phyloP scores from a whole-genome alignment of 345 rosid species.

The Boechera retrofracta region DNA sequence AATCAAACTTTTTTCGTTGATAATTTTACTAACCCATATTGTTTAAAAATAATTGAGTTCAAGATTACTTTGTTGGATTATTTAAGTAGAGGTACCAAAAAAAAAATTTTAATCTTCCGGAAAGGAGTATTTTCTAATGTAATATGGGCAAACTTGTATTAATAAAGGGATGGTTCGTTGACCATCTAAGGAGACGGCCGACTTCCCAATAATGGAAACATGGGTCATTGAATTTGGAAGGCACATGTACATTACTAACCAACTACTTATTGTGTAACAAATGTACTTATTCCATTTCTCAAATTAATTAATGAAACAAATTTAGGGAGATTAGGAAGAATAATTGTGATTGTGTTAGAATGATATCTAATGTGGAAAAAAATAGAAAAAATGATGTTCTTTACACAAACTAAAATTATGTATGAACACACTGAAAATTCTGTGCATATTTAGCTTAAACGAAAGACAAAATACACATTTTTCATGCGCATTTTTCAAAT shows the following conservation, averaged over 20 bases:
- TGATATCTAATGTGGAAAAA: neutral
- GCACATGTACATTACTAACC: constrained; percentile 16
- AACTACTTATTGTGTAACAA: constrained; percentile 8
- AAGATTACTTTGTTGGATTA: constrained; percentile 4
- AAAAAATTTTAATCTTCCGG: no score
- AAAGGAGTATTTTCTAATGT: neutral
- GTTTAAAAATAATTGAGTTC: neutral
- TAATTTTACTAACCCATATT: neutral
- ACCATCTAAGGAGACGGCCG: constrained; percentile 13
- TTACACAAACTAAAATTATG: neutral
- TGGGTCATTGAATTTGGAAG: constrained; percentile 31
- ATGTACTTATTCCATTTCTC: neutral
- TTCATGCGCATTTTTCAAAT: neutral
- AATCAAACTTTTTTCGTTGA: neutral
- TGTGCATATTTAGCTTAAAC: neutral
- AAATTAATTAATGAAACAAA: neutral
- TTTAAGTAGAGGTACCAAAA: neutral
- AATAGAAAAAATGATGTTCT: no score
- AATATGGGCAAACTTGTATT: constrained; percentile 5
- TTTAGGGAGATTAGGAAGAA: neutral
- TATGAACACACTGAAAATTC: neutral
- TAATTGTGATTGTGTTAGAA: neutral
- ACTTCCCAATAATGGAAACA: constrained; percentile 28
- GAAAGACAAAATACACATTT: neutral
- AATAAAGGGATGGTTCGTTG: constrained; percentile 5